phyloP scores from a whole-genome alignment of 768 basidiomycete species.

The Hygrophorus russula region DNA sequence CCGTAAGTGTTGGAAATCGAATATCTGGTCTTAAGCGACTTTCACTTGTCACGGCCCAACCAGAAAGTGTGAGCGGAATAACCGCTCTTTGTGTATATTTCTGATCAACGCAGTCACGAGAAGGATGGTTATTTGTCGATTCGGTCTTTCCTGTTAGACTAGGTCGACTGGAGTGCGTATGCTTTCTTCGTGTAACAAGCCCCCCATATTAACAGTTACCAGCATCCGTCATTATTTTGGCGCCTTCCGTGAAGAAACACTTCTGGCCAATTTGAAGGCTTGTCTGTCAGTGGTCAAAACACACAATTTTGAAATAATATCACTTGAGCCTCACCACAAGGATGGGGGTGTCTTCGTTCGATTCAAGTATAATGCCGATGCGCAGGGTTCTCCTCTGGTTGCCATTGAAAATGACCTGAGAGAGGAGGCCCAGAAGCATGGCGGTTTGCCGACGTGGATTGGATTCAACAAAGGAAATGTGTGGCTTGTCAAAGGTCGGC shows the following conservation, averaged over 20 bases:
- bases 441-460: slow-evolving; percentile 54
- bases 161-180: slow-evolving; percentile 61
- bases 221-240: slow-evolving; percentile 62
- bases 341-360: slow-evolving; percentile 82
- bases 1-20: too few relatives aligned
- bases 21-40: too few relatives aligned
- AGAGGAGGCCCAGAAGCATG: slow-evolving; percentile 31
- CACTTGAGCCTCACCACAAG: slow-evolving; percentile 56
- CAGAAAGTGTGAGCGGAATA: too few relatives aligned
- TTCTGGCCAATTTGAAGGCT: slow-evolving; percentile 34
- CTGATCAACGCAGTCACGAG: slow-evolving; percentile 11
- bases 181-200: slow-evolving; percentile 1
- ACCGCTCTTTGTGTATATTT: too few relatives aligned
- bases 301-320: slow-evolving; percentile 50
- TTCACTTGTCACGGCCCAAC: too few relatives aligned
- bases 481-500: slow-evolving; percentile 69
- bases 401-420: slow-evolving; percentile 42
- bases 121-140: slow-evolving; percentile 63
- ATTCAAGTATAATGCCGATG: slow-evolving; percentile 43
- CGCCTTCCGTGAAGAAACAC: slow-evolving; percentile 42
- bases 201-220: slow-evolving; percentile 4
- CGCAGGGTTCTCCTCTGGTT: slow-evolving; percentile 20
- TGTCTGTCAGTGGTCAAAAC: slow-evolving; percentile 41
- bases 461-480: slow-evolving; percentile 39
- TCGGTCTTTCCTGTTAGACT: slow-evolving; percentile 70